Conservation (phyloP, 176 grass and related monocot genomes). For the Aegilops bicornis region DNA sequence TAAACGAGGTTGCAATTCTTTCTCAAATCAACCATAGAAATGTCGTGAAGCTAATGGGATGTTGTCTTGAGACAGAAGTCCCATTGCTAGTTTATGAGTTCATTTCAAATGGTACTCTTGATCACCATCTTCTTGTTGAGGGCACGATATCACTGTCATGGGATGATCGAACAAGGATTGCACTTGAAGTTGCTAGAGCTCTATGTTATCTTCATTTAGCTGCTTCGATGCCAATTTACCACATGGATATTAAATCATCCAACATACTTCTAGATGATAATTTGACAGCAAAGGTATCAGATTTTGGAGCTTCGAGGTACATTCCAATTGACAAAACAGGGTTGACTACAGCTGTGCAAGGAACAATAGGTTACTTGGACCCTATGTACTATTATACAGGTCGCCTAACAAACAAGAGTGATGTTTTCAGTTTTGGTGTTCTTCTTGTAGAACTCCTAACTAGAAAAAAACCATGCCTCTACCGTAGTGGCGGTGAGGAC, state of each 20-base stretch:
- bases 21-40: no score
- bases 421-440: constrained; percentile 53
- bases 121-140: no score
- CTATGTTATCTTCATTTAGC: background rate
- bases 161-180: background rate
- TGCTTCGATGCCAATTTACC: background rate
- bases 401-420: background rate
- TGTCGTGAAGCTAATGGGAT: no score
- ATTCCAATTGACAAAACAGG: background rate
- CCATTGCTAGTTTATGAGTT: no score
- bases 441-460: constrained; percentile 46
- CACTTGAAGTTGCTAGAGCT: background rate
- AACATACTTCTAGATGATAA: constrained; percentile 1
- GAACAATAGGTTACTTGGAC: background rate
- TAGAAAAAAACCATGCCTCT: constrained; percentile 27
- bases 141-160: no score
- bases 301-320: constrained; percentile 4
- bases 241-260: background rate
- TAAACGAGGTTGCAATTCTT: no score
- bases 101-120: no score
- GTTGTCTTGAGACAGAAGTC: no score
- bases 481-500: background rate
- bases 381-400: constrained; percentile 6
- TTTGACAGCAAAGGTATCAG: background rate
- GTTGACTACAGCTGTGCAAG: background rate